Conservation (phyloP, 2,329 filamentous ascomycete genomes). For the Cercospora beticola region DNA sequence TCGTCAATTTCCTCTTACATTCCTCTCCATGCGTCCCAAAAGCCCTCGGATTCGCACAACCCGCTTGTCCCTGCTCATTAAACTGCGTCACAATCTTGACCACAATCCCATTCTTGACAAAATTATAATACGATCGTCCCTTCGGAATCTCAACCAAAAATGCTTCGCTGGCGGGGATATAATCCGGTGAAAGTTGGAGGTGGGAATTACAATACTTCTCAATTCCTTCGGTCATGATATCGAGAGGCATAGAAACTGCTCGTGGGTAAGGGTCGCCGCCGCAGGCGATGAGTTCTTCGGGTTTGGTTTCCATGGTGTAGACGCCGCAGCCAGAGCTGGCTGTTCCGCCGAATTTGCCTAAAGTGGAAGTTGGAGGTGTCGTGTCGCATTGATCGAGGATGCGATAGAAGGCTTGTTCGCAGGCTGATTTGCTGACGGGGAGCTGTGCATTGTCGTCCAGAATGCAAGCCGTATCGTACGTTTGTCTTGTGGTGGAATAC, state of each 20-base stretch:
- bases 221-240: slow-evolving; percentile 9
- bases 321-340: slow-evolving; percentile 10
- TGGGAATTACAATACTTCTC: slow-evolving; percentile 15
- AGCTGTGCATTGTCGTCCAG: neutral
- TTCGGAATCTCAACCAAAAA: slow-evolving; percentile 12
- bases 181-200: slow-evolving; percentile 10
- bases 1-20: slow-evolving; percentile 14
- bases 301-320: slow-evolving; percentile 9
- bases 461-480: slow-evolving; percentile 3
- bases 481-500: slow-evolving; percentile 1
- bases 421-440: slow-evolving; percentile 4
- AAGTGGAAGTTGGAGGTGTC: neutral
- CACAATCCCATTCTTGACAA: neutral
- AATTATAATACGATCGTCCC: slow-evolving; percentile 16
- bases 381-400: slow-evolving; percentile 18
- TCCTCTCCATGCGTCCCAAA: slow-evolving; percentile 18
- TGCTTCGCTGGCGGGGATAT: neutral
- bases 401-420: slow-evolving; percentile 16
- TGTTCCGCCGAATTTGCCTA: slow-evolving; percentile 18
- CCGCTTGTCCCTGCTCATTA: slow-evolving; percentile 15
- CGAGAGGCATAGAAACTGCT: neutral
- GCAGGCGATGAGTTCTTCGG: slow-evolving; percentile 17
- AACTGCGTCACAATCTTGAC: slow-evolving; percentile 14
- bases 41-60: slow-evolving; percentile 6
- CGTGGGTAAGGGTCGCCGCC: slow-evolving; percentile 19